Conservation (phyloP, 371 early-diverging fungal species). For the Capillidium rhysosporum region DNA sequence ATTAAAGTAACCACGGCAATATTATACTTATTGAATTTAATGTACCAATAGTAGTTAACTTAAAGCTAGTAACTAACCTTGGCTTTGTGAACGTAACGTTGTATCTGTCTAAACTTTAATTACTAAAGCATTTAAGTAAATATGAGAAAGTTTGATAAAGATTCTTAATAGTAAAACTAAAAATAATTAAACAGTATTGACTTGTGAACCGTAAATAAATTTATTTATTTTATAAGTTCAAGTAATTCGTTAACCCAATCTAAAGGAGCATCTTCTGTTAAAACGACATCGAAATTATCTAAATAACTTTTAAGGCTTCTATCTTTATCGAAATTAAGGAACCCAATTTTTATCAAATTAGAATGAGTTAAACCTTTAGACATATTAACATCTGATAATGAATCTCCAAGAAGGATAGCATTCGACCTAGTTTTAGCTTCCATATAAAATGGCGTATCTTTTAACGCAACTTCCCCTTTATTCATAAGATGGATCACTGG, state of each 20-base stretch:
- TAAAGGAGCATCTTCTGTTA: constrained; percentile 34
- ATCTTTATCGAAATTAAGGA: constrained; percentile 43
- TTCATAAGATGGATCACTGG: constrained; percentile 57
- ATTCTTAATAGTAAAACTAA: too few relatives aligned
- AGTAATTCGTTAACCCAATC: constrained; percentile 17
- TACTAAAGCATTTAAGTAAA: too few relatives aligned
- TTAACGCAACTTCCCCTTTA: constrained; percentile 41
- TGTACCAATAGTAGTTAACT: too few relatives aligned
- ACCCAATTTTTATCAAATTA: constrained; percentile 37
- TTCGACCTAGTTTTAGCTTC: constrained; percentile 20
- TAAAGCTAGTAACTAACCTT: too few relatives aligned
- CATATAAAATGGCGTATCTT: constrained; percentile 18
- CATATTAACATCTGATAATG: constrained; percentile 54
- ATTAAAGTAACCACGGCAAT: too few relatives aligned
- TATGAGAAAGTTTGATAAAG: too few relatives aligned
- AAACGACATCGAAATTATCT: constrained; percentile 45
- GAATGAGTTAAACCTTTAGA: constrained; percentile 32
- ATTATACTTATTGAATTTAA: too few relatives aligned
- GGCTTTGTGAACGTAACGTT: too few relatives aligned
- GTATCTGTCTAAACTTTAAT: too few relatives aligned
- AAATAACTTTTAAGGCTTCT: constrained; percentile 21
- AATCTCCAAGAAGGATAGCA: constrained; percentile 53
- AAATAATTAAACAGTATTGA: too few relatives aligned
- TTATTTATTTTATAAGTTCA: neutral
- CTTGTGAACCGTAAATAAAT: too few relatives aligned